Conservation (phyloP, 2,329 filamentous ascomycete genomes). For the Chalara sp. region DNA sequence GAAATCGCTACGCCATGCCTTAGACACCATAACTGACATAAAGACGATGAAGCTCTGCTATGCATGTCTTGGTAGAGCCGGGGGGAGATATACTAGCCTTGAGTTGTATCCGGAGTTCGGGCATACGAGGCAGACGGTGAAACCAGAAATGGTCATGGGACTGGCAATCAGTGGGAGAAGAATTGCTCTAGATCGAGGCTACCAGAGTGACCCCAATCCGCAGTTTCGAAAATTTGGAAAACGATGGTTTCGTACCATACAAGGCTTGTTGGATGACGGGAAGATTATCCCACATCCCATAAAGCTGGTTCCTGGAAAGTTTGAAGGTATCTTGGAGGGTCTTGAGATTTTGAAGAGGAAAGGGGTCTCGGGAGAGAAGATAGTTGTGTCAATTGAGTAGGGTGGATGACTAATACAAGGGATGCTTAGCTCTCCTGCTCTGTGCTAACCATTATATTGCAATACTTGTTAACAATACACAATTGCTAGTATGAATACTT, state of each 20-base stretch:
- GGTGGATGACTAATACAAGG: too few species aligned
- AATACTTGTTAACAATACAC: too few species aligned
- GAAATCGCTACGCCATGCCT: conserved; percentile 28
- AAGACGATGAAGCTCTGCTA: conserved; percentile 31
- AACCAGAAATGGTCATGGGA: conserved; percentile 23
- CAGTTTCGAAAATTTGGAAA: conserved; percentile 6
- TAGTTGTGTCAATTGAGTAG: conserved; percentile 4
- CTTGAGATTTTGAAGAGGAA: conserved; percentile 5
- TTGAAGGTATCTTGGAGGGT: conserved; percentile 9
- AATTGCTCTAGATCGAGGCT: conserved; percentile 11
- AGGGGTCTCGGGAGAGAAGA: conserved; percentile 12
- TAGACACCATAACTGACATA: conserved; percentile 32
- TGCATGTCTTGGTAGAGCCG: conserved; percentile 27
- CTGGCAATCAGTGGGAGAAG: conserved; percentile 21
- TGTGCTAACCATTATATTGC: too few species aligned
- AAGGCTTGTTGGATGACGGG: conserved; percentile 27
- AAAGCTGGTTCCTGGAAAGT: conserved; percentile 2
- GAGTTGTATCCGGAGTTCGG: conserved; percentile 5
- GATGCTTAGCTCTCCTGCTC: too few species aligned
- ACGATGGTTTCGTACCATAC: conserved; percentile 3
- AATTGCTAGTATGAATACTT: too few species aligned
- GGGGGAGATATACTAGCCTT: conserved; percentile 18
- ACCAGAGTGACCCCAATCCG: conserved; percentile 8
- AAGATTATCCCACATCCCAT: conserved; percentile 25
- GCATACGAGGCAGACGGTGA: conserved; percentile 11